Conservation (phyloP, 306 rosid species). For the Abrus pulchellus region DNA sequence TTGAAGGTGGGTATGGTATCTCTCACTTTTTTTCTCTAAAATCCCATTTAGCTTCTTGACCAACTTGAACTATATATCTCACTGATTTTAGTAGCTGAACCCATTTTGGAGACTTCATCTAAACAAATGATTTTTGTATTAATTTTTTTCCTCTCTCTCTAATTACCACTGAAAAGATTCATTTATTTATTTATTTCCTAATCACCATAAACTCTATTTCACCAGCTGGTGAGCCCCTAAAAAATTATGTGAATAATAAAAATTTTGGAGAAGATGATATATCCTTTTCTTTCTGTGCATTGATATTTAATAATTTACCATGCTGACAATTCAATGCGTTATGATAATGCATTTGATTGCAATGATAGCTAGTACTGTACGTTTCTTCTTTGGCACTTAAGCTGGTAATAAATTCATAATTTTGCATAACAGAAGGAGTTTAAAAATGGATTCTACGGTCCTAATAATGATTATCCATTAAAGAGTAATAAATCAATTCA, state of each 20-base stretch:
- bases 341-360: constrained; percentile 13
- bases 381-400: constrained; percentile 47
- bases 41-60: constrained; percentile 37
- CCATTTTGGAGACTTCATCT: neutral
- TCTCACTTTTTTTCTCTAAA: constrained; percentile 47
- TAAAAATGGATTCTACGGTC: constrained; percentile 50
- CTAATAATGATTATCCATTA: constrained; percentile 53
- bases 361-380: constrained; percentile 25
- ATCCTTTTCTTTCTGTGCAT: neutral
- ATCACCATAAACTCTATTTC: constrained; percentile 10
- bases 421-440: constrained; percentile 38
- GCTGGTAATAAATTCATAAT: constrained; percentile 35
- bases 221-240: neutral
- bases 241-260: neutral
- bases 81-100: constrained; percentile 41
- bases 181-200: neutral
- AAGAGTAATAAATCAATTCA: constrained; percentile 47
- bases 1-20: constrained; percentile 58
- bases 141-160: neutral
- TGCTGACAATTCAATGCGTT: constrained; percentile 40
- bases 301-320: constrained; percentile 11
- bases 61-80: constrained; percentile 32
- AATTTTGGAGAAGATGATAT: neutral
- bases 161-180: neutral
- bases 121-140: neutral